Base-by-base conservation (phyloP, 371 early-diverging fungal species). In the Mucor circinelloides region DNA sequence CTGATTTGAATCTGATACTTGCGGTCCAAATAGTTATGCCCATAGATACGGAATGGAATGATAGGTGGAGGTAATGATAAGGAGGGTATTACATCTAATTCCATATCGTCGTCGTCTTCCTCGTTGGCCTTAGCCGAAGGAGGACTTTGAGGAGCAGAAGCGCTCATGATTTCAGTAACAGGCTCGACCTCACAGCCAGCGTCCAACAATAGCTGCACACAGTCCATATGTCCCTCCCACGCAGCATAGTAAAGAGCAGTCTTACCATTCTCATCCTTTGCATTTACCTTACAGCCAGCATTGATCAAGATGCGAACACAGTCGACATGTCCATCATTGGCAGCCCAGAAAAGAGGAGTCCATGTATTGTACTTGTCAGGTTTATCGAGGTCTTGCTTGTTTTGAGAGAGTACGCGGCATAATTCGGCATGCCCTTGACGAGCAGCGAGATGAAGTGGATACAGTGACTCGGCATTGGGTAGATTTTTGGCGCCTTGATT, bases 331-430 rank as follows among this genome's bases (percentile, higher is more conserved):
- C 99, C 99, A 66, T 97, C 97, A 58, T 90, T 88, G 21, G 95
- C 95, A 6, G 97, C 94, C 84, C 95, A 97, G 66, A 98, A 98
- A 4, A 97, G 74, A 0, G 98, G 96, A 4, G 97, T 93, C 99
- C 99, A 98, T 8, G 94, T 91, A 74, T 94, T 91, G 78, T 95
- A 94, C 74, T 90, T 90, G 77, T 98, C 99, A 2, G 82, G 78
- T 10, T 84, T 85, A 46, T 97, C 91, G n/a, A 94, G 83, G 17
- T 93, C 88, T 3, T 73, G 70, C 3, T 87, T 87, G 46, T 92
- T 86, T n/a, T 78, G 83, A 25, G 95, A 88, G 36, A 99, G 76
- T 32, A 94, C 81, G 23, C 85, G 78, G 31, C 90, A 77, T 10
- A 99, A 79, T 3, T 88, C 89, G 1, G 84, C 81, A 73, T 92